Evolutionary conservation across 345 rosid species (phyloP), one percentile per base, ranked within the genome.

Genomic region (Arabis hirsuta): DNA sequence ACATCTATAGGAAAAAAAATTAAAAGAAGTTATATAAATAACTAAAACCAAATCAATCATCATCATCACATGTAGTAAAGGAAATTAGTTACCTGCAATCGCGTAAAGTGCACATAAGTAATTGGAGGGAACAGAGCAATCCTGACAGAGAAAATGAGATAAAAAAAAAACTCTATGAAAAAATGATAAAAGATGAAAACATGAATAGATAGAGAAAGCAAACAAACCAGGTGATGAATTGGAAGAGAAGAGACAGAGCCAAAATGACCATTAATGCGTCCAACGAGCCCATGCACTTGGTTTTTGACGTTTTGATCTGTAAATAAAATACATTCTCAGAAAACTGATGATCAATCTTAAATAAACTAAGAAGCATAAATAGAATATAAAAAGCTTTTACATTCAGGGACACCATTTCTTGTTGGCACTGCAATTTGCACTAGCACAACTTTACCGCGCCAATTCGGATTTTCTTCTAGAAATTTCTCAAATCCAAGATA

Each of bases 351-450:
- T 13, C 9, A 26, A 20, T 50, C 6, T 12, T 50, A 65, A 34
- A 27, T n/a, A 36, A 20, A 14, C 26, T 27, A 10, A 44, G 2
- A 36, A 44, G 48, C 34, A 46, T 10, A n/a, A 58, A 63, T 1
- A 34, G 14, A 20, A 45, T 57, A 38, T n/a, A 20, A 39, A 6
- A 52, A 51, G 11, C 45, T 50, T 83, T 27, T 90, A 93, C 98
- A 93, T 79, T 90, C 98, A 51, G 97, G 96, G 77, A 93, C 97
- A 84, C 80, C 93, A 56, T 92, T 88, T 81, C 98, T 88, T 74
- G 98, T 93, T 55, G 98, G 98, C 72, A 93, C 98, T 2, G 97
- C 98, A 82, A 90, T 93, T 82, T 93, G 98, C 60, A 93, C 86
- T 74, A 93, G 69, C 65, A 90, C 97, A 82, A 93, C 98, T 82